A percentile compares a stretch with the other conserved stretches of the same genome.
Evolutionary conservation across 331 rosid genomes (phyloP).

Genomic region (Quercus lobata): DNA sequence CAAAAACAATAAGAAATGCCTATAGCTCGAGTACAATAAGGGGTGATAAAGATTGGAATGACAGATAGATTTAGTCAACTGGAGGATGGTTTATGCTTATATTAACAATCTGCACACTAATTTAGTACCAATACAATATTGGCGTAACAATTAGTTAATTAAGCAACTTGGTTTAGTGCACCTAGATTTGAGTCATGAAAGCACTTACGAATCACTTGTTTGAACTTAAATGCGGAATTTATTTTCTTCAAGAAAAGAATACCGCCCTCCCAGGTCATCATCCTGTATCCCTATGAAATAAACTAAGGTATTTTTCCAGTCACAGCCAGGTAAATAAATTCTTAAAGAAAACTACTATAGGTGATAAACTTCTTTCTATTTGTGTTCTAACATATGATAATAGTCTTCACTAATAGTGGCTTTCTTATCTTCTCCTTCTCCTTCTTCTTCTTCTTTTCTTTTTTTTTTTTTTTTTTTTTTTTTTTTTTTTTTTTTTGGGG

Average conservation of each 20-base stretch:
- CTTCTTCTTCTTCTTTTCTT: accelerated
- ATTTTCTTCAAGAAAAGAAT: neutral
- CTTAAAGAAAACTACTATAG: too few species aligned
- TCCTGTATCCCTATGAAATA: too few species aligned
- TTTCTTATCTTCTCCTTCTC: too few species aligned
- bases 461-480: too few species aligned
- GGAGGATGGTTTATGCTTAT: neutral
- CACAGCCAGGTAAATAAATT: too few species aligned
- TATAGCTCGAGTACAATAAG: neutral
- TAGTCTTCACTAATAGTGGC: too few species aligned
- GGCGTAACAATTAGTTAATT: conserved; percentile 10
- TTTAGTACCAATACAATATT: neutral
- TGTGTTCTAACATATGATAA: too few species aligned
- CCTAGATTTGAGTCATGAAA: conserved; percentile 22
- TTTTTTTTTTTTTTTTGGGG: too few species aligned
- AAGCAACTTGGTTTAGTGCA: conserved; percentile 27
- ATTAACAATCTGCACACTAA: neutral
- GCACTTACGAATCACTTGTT: conserved; percentile 23
- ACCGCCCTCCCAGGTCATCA: too few species aligned
- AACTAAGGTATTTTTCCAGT: too few species aligned
- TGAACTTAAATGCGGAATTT: neutral
- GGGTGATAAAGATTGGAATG: neutral
- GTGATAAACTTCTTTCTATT: too few species aligned
- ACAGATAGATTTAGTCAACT: neutral
- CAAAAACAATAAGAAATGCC: neutral